Base-by-base conservation (phyloP, 192 early-diverging fungal genomes). In the Entomortierella lignicola region DNA sequence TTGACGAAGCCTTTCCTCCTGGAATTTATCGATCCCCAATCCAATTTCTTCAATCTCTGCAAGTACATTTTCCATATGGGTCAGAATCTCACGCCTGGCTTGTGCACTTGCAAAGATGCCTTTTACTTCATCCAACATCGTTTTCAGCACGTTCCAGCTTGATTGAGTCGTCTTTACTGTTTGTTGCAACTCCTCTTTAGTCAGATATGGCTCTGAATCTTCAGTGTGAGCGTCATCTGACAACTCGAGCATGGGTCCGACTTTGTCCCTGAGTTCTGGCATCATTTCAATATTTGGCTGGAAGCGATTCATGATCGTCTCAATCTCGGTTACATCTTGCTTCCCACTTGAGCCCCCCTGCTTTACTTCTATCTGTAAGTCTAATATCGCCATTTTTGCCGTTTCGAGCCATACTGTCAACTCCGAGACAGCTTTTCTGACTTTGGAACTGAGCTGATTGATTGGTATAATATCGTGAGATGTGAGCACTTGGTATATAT, bases 81-180 rank as follows among this genome's bases (percentile, higher is more conserved):
- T 64, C 39, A 73, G 44, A 15, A 70, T 57, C 11, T 64, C 66
- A 21, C 66, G 56, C 20, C 72, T 65, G 15, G 47, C 34, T 21
- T 66, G 62, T n/a, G 67, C 57, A 13, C 74, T 83, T 0, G 70
- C 58, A 44, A 86, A 61, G 12, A 82, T 70, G 18, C 84, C 87
- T 51, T 83, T 86, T 27, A 89, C 81, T 26, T 72, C 84, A 25
- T 72, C 67, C 30, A 87, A 60, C 60, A 84, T 85, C 31, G 79
- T 55, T 34, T 84, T 85, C 26, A 85, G 66, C 7, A 80, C 75
- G n/a, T 63, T 68, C 88, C 88, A 89, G 44, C 85, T 85, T 17
- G 77, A 79, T 30, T 84, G 71, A 18, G 87, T 66, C 31, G 83
- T 75, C 11, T 72, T 81, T 23, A 79, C 59, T 1, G 80, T 48